Conservation (phyloP, 2,329 filamentous ascomycete genomes). For the Bertia moriformis region DNA sequence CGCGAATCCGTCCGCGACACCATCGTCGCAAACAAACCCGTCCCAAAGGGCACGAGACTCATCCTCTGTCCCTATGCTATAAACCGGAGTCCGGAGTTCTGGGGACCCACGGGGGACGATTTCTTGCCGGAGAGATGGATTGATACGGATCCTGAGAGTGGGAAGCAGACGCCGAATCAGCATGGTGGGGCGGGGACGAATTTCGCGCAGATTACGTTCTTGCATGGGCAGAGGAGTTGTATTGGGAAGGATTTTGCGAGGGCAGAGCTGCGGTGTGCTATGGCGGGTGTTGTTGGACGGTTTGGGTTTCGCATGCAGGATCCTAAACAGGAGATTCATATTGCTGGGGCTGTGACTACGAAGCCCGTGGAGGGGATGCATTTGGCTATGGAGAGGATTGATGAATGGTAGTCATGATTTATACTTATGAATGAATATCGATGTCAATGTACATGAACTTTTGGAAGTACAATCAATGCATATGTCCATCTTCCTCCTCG, state of each 20-base stretch:
- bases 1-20: constrained; percentile 43
- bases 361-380: constrained; percentile 22
- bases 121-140: not conserved
- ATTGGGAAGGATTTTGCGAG: constrained; percentile 25
- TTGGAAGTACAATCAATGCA: too few species aligned
- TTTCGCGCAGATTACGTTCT: constrained; percentile 20
- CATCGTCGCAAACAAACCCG: constrained; percentile 31
- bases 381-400: constrained; percentile 15
- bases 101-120: not conserved
- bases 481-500: constrained; percentile 13
- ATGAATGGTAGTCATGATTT: constrained; percentile 13
- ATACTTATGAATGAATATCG: too few species aligned
- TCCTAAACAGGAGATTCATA: constrained; percentile 16
- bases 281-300: constrained; percentile 18
- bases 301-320: constrained; percentile 19
- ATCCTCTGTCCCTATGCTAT: constrained; percentile 1
- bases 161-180: not conserved
- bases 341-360: constrained; percentile 19
- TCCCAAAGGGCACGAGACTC: not conserved
- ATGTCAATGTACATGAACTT: too few species aligned
- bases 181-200: constrained; percentile 18
- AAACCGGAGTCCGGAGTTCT: not conserved
- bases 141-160: not conserved
- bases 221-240: constrained; percentile 19
- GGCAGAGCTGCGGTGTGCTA: constrained; percentile 19